Evolutionary conservation across 106 monocot genomes (phyloP).

Genomic region (Chionographis japonica): DNA sequence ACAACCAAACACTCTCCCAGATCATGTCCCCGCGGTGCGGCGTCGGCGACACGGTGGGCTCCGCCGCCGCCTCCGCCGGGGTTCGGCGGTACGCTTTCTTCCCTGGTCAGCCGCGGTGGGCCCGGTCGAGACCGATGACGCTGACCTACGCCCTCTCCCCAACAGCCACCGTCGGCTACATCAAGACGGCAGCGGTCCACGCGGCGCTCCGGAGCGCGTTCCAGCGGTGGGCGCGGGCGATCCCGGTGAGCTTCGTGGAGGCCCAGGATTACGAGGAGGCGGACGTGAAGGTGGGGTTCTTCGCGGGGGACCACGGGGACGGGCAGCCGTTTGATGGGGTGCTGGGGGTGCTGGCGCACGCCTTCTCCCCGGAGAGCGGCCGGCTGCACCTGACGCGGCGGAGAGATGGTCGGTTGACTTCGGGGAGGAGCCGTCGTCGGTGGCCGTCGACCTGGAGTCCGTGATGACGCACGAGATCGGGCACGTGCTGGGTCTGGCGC

Average conservation of each 20-base stretch:
- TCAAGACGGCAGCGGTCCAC: constrained; percentile 21
- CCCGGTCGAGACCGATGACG: constrained; percentile 23
- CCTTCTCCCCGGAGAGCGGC: constrained; percentile 85
- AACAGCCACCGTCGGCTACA: constrained; percentile 27
- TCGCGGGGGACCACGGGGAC: constrained; percentile 81
- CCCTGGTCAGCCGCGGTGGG: constrained; percentile 61
- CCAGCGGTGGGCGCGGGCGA: constrained; percentile 64
- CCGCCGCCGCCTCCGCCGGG: not conserved
- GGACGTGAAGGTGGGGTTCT: constrained; percentile 76
- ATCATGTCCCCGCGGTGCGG: constrained; percentile 66
- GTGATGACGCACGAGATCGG: constrained; percentile 98
- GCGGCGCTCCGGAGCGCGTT: constrained; percentile 63
- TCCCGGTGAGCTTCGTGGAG: constrained; percentile 62
- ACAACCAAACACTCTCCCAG: constrained; percentile 34
- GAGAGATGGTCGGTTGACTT: constrained; percentile 88
- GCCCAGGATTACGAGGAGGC: constrained; percentile 35
- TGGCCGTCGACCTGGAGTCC: constrained; percentile 83
- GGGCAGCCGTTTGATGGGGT: constrained; percentile 89
- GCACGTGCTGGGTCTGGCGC: constrained; percentile 77
- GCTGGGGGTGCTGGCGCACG: constrained; percentile 82
- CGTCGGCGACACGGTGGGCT: constrained; percentile 21
- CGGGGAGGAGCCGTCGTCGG: constrained; percentile 22
- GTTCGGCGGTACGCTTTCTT: constrained; percentile 54
- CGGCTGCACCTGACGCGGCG: constrained; percentile 75
- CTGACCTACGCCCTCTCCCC: constrained; percentile 73